phyloP scores from a whole-genome alignment of 2,329 filamentous ascomycete species.

The Cladosporium sp. region DNA sequence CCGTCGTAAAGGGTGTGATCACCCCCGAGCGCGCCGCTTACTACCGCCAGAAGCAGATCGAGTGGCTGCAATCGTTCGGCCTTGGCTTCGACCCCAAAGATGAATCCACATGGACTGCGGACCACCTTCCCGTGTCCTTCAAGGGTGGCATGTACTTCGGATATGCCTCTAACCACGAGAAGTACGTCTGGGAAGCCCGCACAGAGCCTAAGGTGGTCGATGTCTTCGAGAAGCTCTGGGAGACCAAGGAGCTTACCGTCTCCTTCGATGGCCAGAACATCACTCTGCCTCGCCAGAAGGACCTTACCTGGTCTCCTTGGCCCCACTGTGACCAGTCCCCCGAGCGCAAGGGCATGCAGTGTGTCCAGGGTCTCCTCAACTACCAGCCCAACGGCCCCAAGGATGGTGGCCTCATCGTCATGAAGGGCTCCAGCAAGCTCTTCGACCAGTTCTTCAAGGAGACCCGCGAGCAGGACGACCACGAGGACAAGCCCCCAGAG shows the following conservation, averaged over 20 bases:
- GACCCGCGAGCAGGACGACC: conserved; percentile 31
- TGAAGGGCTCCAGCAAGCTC: conserved; percentile 46
- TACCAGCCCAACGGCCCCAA: conserved; percentile 46
- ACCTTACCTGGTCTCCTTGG: conserved; percentile 45
- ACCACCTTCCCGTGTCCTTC: conserved; percentile 46
- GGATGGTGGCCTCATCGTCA: conserved; percentile 50
- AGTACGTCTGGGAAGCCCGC: conserved; percentile 46
- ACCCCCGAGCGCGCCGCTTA: conserved; percentile 29
- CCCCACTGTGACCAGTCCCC: conserved; percentile 49
- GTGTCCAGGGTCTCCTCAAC: conserved; percentile 49
- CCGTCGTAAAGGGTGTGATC: conserved; percentile 33
- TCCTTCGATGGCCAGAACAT: conserved; percentile 44
- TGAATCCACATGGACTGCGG: conserved; percentile 43
- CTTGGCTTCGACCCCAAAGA: conserved; percentile 36
- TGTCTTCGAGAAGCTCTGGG: conserved; percentile 46
- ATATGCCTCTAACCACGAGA: conserved; percentile 45
- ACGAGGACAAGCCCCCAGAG: conserved; percentile 36
- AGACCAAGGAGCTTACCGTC: conserved; percentile 33
- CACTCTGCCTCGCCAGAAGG: conserved; percentile 44
- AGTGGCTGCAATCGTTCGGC: conserved; percentile 35
- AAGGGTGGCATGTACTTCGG: conserved; percentile 49
- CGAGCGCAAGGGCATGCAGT: conserved; percentile 43
- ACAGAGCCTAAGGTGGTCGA: conserved; percentile 45
- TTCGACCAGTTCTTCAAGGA: conserved; percentile 49
- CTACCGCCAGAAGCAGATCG: conserved; percentile 34